These are phyloP conservation scores for Coelastrella sp. DNA, from an alignment of 139 green algal genomes.

Conservation along the genomic window DNA sequence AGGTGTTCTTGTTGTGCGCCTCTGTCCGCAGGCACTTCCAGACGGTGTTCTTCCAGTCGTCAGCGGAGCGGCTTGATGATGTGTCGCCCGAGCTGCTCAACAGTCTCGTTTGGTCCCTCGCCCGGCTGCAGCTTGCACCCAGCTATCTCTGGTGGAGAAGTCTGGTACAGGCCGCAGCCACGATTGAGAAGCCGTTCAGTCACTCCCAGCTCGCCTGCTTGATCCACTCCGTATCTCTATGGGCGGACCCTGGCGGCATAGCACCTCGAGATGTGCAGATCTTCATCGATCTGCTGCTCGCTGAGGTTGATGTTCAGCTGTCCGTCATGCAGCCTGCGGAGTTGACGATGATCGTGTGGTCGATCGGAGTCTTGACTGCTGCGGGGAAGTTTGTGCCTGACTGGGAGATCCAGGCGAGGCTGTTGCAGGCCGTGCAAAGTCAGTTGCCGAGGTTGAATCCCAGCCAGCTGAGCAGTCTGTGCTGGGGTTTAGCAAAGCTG, in stretches of 20 bases:
- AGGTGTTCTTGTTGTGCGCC: not conserved
- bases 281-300: not conserved
- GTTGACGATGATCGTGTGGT: conserved; percentile 34
- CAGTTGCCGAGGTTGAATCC: conserved; percentile 34
- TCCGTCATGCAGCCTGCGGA: conserved; percentile 29
- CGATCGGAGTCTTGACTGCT: not conserved
- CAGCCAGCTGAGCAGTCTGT: conserved; percentile 13
- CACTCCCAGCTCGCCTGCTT: conserved; percentile 27
- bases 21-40: conserved; percentile 15
- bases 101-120: not conserved
- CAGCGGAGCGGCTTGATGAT: conserved; percentile 29
- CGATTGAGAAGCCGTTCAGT: conserved; percentile 13
- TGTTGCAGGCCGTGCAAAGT: conserved; percentile 7
- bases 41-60: conserved; percentile 8
- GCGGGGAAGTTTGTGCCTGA: not conserved
- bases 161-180: not conserved
- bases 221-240: conserved; percentile 14
- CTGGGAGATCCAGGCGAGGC: not conserved
- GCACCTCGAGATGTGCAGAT: conserved; percentile 9
- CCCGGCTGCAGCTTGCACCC: conserved; percentile 25
- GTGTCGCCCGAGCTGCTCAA: conserved; percentile 30
- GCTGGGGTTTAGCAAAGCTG: conserved; percentile 44
- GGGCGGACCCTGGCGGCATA: conserved; percentile 23
- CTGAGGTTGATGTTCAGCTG: conserved; percentile 2
- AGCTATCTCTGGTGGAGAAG: conserved; percentile 26